These are phyloP conservation scores for Lactarius tabidus DNA, from an alignment of 768 basidiomycete species.

Conservation along the genomic window DNA sequence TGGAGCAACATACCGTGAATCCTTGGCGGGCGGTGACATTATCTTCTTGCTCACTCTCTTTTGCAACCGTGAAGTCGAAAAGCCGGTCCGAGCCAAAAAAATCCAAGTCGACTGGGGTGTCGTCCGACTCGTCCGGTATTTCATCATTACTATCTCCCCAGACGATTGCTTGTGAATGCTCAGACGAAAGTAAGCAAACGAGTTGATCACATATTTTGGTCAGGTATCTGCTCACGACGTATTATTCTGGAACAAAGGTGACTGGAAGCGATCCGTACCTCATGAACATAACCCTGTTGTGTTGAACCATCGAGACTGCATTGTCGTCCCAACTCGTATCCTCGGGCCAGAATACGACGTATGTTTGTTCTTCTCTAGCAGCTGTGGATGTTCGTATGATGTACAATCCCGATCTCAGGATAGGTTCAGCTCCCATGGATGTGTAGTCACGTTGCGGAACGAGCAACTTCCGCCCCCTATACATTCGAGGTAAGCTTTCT, in stretches of 20 bases:
- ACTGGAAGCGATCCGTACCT: conserved; percentile 38
- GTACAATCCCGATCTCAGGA: conserved; percentile 52
- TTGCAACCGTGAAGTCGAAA: conserved; percentile 50
- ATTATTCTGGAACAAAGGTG: background rate
- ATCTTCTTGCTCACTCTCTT: conserved; percentile 59
- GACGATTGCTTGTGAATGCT: conserved; percentile 44
- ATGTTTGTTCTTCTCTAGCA: conserved; percentile 33
- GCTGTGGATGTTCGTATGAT: conserved; percentile 31
- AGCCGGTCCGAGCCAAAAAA: conserved; percentile 48
- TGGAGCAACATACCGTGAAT: conserved; percentile 39
- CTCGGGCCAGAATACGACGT: conserved; percentile 61
- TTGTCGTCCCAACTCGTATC: conserved; percentile 55
- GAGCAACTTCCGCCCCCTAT: conserved; percentile 27
- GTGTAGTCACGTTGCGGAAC: conserved; percentile 16
- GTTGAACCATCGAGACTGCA: conserved; percentile 40
- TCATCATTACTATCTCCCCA: conserved; percentile 37
- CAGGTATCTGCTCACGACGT: conserved; percentile 4
- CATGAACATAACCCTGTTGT: conserved; percentile 61
- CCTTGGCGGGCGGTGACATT: conserved; percentile 42
- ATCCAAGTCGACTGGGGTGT: no score
- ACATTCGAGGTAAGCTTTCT: background rate
- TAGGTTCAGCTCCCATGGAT: conserved; percentile 25
- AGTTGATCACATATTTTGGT: conserved; percentile 45
- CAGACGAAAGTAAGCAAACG: conserved; percentile 46
- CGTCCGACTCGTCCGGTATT: conserved; percentile 5